phyloP scores from a whole-genome alignment of 495 filamentous ascomycete species.

The Schizothecium vesticola region DNA sequence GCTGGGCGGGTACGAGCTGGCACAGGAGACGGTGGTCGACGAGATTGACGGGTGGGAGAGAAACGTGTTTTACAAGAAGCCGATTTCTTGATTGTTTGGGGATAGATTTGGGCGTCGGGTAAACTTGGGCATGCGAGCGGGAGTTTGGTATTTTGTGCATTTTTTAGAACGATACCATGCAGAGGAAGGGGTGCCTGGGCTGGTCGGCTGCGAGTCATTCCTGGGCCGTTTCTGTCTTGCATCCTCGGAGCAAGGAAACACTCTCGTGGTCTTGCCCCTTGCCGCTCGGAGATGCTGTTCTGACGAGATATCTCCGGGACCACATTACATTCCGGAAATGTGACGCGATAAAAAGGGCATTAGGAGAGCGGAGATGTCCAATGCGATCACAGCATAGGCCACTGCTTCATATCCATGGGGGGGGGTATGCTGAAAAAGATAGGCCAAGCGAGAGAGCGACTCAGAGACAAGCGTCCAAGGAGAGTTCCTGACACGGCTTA shows the following conservation, averaged over 20 bases:
- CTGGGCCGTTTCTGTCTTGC: not conserved
- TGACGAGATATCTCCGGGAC: not conserved
- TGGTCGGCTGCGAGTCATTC: not conserved
- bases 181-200: no score
- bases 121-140: not conserved
- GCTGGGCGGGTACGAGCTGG: constrained; percentile 53
- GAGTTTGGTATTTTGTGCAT: not conserved
- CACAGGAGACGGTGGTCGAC: constrained; percentile 43
- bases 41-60: constrained; percentile 42
- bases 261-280: not conserved
- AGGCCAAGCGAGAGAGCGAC: not conserved
- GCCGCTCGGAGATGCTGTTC: not conserved
- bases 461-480: no score
- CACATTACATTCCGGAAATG: not conserved
- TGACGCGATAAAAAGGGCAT: not conserved
- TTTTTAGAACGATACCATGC: not conserved
- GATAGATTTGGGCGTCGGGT: not conserved
- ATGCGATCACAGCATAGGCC: not conserved
- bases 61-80: constrained; percentile 29
- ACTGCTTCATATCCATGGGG: no score
- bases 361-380: not conserved
- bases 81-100: constrained; percentile 11
- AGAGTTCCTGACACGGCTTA: not conserved
- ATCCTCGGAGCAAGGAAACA: not conserved
- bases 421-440: not conserved